phyloP scores from a whole-genome alignment of 768 basidiomycete genomes.

The Roridomyces roridus region DNA sequence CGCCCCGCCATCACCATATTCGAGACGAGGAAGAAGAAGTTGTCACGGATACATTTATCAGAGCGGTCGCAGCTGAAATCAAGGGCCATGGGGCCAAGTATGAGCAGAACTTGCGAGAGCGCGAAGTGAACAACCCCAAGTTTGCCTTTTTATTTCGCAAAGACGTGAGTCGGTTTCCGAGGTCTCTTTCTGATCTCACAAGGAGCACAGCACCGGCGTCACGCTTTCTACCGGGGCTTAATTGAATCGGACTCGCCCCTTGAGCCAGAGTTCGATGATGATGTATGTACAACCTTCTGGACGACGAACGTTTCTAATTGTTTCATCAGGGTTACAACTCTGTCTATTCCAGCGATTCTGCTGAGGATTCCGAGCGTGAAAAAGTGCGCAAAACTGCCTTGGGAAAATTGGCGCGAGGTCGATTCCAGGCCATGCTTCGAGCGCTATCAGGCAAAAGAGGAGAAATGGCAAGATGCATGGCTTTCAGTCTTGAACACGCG shows the following conservation, averaged over 20 bases:
- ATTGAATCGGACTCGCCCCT: constrained; percentile 60
- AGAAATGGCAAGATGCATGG: constrained; percentile 94
- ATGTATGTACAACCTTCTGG: constrained; percentile 46
- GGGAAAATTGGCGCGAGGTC: constrained; percentile 77
- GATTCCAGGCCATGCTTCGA: constrained; percentile 92
- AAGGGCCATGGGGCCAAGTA: constrained; percentile 81
- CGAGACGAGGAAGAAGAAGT: constrained; percentile 64
- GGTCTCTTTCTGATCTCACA: not conserved
- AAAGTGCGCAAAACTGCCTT: constrained; percentile 76
- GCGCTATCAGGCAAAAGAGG: constrained; percentile 85
- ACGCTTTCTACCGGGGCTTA: constrained; percentile 74
- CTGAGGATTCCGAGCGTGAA: constrained; percentile 92
- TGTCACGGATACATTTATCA: constrained; percentile 85
- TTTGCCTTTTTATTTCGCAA: constrained; percentile 76
- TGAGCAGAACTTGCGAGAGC: constrained; percentile 73
- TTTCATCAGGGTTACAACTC: constrained; percentile 78
- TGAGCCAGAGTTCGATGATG: constrained; percentile 82
- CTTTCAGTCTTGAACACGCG: constrained; percentile 95
- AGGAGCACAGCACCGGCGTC: constrained; percentile 63
- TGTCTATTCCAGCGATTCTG: constrained; percentile 90
- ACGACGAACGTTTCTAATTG: not conserved
- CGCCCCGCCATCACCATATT: constrained; percentile 45
- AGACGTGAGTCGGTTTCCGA: constrained; percentile 50
- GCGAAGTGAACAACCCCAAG: constrained; percentile 82
- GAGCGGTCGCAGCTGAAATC: constrained; percentile 85